phyloP scores from a whole-genome alignment of 2,329 filamentous ascomycete genomes.

The Chaetothyriales sp. region DNA sequence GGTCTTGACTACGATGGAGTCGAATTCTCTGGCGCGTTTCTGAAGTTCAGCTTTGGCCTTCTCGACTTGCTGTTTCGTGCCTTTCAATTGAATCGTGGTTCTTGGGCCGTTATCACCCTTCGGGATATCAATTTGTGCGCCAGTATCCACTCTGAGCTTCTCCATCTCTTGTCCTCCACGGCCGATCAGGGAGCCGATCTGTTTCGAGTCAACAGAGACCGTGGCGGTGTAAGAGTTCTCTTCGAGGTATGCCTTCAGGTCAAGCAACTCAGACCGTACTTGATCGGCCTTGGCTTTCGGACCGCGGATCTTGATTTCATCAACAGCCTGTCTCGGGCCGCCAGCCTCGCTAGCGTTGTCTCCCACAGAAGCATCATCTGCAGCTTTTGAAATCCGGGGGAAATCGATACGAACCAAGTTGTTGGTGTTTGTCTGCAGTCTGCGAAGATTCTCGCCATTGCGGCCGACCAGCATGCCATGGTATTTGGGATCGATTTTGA shows the following conservation, averaged over 20 bases:
- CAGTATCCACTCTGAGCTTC: constrained; percentile 66
- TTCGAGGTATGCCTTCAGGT: constrained; percentile 72
- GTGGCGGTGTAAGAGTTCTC: constrained; percentile 71
- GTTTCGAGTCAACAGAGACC: constrained; percentile 75
- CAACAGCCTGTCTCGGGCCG: constrained; percentile 52
- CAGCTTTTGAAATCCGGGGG: constrained; percentile 45
- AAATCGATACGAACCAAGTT: constrained; percentile 73
- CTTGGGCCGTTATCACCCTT: constrained; percentile 55
- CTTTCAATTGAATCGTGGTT: constrained; percentile 82
- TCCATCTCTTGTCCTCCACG: constrained; percentile 83
- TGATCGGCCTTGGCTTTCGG: constrained; percentile 86
- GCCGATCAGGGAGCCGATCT: constrained; percentile 87
- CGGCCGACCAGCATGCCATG: constrained; percentile 88
- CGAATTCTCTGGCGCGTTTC: constrained; percentile 73
- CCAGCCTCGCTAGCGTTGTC: constrained; percentile 54
- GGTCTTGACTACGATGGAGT: constrained; percentile 71
- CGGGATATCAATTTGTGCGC: constrained; percentile 83
- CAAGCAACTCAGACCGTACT: constrained; percentile 80
- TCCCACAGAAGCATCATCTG: constrained; percentile 55
- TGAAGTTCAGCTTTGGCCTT: constrained; percentile 82
- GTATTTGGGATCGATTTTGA: constrained; percentile 88
- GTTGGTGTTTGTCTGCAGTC: constrained; percentile 79
- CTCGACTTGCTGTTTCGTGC: constrained; percentile 77
- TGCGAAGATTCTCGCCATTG: constrained; percentile 75
- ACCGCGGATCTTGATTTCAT: constrained; percentile 83